A percentile compares a stretch with the other conserved stretches of the same genome.
phyloP scores from a whole-genome alignment of 805 yeast species.

The Vanderwaltozyma yarrowii region DNA sequence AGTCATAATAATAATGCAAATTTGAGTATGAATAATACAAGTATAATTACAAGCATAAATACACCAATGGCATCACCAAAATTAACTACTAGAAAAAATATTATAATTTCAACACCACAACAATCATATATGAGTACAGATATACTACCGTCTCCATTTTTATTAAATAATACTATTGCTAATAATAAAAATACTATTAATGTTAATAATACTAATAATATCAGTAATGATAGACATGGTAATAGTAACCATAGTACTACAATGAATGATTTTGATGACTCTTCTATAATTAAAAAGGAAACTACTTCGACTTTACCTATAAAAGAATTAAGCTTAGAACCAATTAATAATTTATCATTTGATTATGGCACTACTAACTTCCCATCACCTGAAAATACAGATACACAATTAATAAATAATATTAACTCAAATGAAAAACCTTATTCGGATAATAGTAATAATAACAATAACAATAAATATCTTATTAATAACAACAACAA shows the following conservation, averaged over 20 bases:
- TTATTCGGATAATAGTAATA: background rate
- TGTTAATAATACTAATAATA: background rate
- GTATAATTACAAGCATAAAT: background rate
- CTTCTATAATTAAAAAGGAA: background rate
- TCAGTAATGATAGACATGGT: background rate
- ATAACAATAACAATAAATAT: background rate
- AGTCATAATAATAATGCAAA: no score
- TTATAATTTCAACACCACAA: background rate
- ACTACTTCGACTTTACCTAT: background rate
- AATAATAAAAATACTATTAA: background rate
- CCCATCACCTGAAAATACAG: constrained; percentile 4
- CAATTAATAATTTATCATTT: background rate
- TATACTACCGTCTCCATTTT: background rate
- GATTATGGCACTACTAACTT: background rate
- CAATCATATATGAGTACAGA: background rate
- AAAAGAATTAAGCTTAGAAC: background rate
- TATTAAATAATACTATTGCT: background rate
- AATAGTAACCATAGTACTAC: background rate
- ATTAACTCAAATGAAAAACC: background rate
- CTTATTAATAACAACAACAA: constrained; percentile 3
- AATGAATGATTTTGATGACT: background rate
- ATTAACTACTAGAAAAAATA: background rate
- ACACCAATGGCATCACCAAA: constrained; percentile 1
- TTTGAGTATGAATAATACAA: background rate
- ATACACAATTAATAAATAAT: constrained; percentile 1